These are phyloP conservation scores for Haberlea rhodopensis DNA, from an alignment of 257 asterid species.

Conservation along the genomic window DNA sequence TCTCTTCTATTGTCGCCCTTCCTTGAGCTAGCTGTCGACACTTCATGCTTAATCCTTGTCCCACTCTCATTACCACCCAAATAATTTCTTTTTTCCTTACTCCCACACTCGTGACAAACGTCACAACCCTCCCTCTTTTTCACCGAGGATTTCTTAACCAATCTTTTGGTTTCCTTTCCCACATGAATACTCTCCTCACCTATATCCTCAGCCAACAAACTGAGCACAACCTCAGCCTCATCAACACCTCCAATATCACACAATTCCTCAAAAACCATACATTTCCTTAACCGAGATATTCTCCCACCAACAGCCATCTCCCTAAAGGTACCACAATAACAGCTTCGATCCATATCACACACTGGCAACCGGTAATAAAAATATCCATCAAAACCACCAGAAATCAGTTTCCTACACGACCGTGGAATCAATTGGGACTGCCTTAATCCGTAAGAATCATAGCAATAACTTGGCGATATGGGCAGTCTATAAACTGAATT, in stretches of 20 bases:
- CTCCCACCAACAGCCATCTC: conserved; percentile 39
- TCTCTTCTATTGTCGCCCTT: conserved; percentile 39
- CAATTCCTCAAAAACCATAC: conserved; percentile 50
- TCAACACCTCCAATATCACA: conserved; percentile 35
- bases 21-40: conserved; percentile 28
- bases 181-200: conserved; percentile 47
- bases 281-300: conserved; percentile 42
- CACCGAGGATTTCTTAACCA: conserved; percentile 37
- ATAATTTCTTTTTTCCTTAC: conserved; percentile 43
- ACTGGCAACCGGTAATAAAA: conserved; percentile 37
- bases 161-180: conserved; percentile 38
- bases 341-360: conserved; percentile 37
- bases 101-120: conserved; percentile 27
- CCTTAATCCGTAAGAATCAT: conserved; percentile 48
- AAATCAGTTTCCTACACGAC: conserved; percentile 47
- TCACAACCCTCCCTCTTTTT: conserved; percentile 38
- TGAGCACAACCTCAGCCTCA: conserved; percentile 80
- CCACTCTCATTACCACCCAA: conserved; percentile 36
- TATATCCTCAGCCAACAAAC: conserved; percentile 63
- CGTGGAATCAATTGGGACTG: conserved; percentile 77
- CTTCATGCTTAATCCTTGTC: conserved; percentile 32
- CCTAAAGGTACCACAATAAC: conserved; percentile 38
- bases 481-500: conserved; percentile 41
- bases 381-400: conserved; percentile 48
- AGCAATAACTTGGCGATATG: conserved; percentile 40